Evolutionary conservation across 176 grass and related monocot species (phyloP), one percentile per base, ranked within the genome.

Genomic region (Carex myosuroides): DNA sequence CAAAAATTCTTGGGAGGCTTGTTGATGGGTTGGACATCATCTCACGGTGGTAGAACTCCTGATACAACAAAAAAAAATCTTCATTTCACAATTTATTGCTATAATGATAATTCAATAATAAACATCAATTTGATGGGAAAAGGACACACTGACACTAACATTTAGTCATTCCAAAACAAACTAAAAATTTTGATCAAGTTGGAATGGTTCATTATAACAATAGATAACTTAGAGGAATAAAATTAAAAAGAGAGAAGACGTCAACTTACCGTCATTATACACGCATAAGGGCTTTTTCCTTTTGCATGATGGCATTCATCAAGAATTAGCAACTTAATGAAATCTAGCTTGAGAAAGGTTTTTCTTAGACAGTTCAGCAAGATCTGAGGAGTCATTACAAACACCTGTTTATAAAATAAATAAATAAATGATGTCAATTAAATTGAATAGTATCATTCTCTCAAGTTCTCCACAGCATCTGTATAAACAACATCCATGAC

Each of bases 321-420:
- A 81, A 97, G 92, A 80, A 97, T 94, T 70, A 97, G 85, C 30
- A 97, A 70, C 26, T 82, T 82, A 42, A 97, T 97, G 77, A 85
- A 84, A 58, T 64, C 46, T 8, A 94, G 86, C 1, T 89, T 79
- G 85, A 97, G 90, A 84, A 86, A 89, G 89, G 87, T 84, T 87
- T 84, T 89, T 6, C 72, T 82, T 62, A 97, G 84, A 83, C 91
- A 93, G 80, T 97, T 84, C 5, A 97, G 89, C 1, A 97, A 90
- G 30, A 97, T 97, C 87, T 90, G 91, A 64, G 94, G 93, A 20
- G 91, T 97, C 94, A 97, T 97, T 56, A 97, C 86, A 82, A 97
- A 89, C 42, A 93, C 94, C 87, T 88, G 81, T 26, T 63, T 16
- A 84, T 53, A 50, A 61, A 9, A 76, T 53, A 56, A 83, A 64